Conservation (phyloP, 352 stramenopile genomes). For the Vaucheria bursata region DNA sequence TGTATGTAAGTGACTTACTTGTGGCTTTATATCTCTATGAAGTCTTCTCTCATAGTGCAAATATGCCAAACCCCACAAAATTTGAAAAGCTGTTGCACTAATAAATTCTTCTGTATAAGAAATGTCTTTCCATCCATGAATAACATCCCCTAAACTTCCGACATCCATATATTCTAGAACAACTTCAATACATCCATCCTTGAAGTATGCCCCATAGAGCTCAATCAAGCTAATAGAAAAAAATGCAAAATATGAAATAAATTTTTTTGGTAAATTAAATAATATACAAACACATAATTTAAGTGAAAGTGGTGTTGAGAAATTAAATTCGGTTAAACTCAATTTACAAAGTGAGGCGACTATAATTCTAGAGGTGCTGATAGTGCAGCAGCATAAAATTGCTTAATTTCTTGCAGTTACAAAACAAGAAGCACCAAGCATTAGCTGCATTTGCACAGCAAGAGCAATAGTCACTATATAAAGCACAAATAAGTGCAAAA, state of each 20-base stretch:
- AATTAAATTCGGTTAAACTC: too few species aligned
- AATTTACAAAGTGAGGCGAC: too few species aligned
- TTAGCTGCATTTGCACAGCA: too few species aligned
- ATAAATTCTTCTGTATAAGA: slow-evolving; percentile 65
- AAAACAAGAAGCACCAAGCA: too few species aligned
- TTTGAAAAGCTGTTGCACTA: slow-evolving; percentile 78
- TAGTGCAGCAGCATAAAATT: too few species aligned
- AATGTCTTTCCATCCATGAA: slow-evolving; percentile 62
- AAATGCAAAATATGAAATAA: too few species aligned
- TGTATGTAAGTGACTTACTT: too few species aligned
- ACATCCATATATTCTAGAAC: slow-evolving; percentile 84
- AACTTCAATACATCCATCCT: slow-evolving; percentile 65
- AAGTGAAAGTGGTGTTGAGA: slow-evolving; percentile 1
- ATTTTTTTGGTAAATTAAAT: too few species aligned
- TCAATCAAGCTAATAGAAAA: slow-evolving; percentile 62
- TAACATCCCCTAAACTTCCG: slow-evolving; percentile 70
- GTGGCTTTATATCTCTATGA: slow-evolving; percentile 95
- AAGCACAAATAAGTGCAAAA: too few species aligned
- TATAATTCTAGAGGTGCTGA: too few species aligned
- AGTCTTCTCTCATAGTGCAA: slow-evolving; percentile 79
- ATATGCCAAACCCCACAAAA: slow-evolving; percentile 82
- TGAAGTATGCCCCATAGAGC: slow-evolving; percentile 72
- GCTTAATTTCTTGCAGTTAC: too few species aligned
- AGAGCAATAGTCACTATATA: too few species aligned
- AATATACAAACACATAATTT: neutral